Conservation (phyloP, 345 rosid species). For the Linum trigynum region DNA sequence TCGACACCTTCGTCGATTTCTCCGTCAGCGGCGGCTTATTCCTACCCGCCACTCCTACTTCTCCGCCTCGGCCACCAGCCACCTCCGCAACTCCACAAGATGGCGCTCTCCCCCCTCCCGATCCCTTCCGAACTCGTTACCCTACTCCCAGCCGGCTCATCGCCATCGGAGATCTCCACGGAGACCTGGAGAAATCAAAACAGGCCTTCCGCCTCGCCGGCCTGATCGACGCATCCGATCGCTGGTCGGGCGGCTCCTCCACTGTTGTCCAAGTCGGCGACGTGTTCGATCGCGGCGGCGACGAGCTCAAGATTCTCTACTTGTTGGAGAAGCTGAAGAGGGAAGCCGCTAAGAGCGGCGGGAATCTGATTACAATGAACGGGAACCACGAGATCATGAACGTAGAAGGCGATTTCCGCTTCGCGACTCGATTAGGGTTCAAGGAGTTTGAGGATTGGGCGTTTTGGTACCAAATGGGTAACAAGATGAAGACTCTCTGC, state of each 20-base stretch:
- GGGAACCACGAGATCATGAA: slow-evolving; percentile 98
- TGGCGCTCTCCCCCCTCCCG: neutral
- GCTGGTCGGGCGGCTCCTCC: slow-evolving; percentile 72
- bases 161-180: slow-evolving; percentile 88
- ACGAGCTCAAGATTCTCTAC: slow-evolving; percentile 71
- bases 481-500: slow-evolving; percentile 53
- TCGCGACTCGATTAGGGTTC: slow-evolving; percentile 46
- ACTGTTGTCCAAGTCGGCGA: slow-evolving; percentile 76
- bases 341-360: slow-evolving; percentile 57
- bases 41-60: slow-evolving; percentile 21
- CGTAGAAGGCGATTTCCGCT: slow-evolving; percentile 72
- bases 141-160: slow-evolving; percentile 54
- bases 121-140: slow-evolving; percentile 29
- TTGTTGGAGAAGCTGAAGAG: slow-evolving; percentile 67
- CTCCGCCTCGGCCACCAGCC: neutral
- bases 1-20: slow-evolving; percentile 77
- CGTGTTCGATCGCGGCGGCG: slow-evolving; percentile 83
- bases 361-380: slow-evolving; percentile 61
- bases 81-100: neutral
- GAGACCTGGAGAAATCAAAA: slow-evolving; percentile 61
- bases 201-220: slow-evolving; percentile 67
- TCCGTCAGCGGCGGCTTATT: slow-evolving; percentile 51
- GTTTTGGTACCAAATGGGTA: slow-evolving; percentile 62
- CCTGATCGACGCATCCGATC: slow-evolving; percentile 45
- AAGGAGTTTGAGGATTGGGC: slow-evolving; percentile 68